These are phyloP conservation scores for Zygnema cylindricum DNA, from an alignment of 139 green algal species.

Conservation along the genomic window DNA sequence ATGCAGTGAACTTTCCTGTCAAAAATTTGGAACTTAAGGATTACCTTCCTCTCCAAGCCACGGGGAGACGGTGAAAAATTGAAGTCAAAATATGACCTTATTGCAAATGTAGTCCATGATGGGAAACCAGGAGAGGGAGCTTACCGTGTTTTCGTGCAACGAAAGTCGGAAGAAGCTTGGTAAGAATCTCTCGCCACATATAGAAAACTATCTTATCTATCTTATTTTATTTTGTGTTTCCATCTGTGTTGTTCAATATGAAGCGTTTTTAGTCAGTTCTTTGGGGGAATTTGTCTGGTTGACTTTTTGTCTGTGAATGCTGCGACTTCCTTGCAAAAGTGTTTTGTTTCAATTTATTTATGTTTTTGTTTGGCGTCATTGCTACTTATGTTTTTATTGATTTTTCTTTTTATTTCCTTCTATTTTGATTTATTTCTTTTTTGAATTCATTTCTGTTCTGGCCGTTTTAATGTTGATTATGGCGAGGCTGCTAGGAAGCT, in stretches of 20 bases:
- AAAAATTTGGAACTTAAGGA: constrained; percentile 88
- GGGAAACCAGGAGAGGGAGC: constrained; percentile 63
- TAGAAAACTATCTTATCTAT: background rate
- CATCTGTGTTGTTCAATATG: background rate
- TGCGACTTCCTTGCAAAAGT: no score
- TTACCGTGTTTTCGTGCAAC: constrained; percentile 84
- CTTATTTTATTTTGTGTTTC: background rate
- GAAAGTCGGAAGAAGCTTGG: constrained; percentile 69
- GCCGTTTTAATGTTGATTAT: no score
- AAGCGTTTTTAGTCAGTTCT: background rate
- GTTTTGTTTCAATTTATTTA: no score
- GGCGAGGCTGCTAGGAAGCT: no score
- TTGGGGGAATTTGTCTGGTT: background rate
- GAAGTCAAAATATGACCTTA: constrained; percentile 87
- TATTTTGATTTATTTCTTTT: no score
- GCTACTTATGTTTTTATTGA: no score
- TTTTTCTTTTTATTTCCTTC: no score
- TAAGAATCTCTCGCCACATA: constrained; percentile 20
- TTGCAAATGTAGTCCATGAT: constrained; percentile 88
- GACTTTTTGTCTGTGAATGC: no score
- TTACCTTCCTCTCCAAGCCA: constrained; percentile 72
- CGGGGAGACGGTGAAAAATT: background rate
- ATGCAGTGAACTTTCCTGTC: constrained; percentile 93
- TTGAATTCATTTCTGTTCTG: no score
- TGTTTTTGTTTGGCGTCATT: no score